Percentiles rank a stretch among this genome's conserved stretches.
Evolutionary conservation across 108 stramenopile species (phyloP).

Genomic region (Chaetoceros tenuissimus): DNA sequence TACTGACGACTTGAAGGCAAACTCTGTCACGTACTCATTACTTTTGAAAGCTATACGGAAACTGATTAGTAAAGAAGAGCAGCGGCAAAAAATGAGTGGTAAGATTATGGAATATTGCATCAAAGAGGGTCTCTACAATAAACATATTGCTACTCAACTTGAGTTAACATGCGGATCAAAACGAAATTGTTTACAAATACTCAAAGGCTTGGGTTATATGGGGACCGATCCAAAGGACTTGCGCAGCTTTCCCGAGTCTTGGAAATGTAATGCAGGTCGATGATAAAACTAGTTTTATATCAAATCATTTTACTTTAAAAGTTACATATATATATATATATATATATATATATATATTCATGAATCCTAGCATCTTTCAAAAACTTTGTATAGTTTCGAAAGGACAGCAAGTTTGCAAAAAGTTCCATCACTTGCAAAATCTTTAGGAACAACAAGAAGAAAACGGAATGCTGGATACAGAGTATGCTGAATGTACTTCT

Average conservation of each 20-base stretch:
- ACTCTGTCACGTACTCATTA: neutral
- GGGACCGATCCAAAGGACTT: neutral
- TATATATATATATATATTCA: neutral
- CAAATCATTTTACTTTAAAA: no score
- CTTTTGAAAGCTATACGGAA: neutral
- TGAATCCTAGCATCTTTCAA: slow-evolving; percentile 68
- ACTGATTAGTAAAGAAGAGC: neutral
- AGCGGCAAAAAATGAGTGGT: neutral
- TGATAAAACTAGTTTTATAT: no score
- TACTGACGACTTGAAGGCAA: neutral
- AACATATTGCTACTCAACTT: neutral
- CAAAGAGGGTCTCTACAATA: neutral
- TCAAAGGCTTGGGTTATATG: neutral
- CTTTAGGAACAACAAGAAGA: slow-evolving; percentile 49
- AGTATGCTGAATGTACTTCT: slow-evolving; percentile 49
- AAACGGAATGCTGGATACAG: slow-evolving; percentile 72
- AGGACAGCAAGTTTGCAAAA: slow-evolving; percentile 46
- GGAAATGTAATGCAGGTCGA: neutral
- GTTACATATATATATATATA: neutral
- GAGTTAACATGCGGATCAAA: neutral
- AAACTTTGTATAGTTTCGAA: slow-evolving; percentile 69
- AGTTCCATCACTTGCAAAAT: slow-evolving; percentile 31
- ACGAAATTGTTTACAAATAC: neutral
- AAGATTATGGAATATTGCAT: neutral
- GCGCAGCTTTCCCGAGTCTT: neutral